A percentile compares a stretch with the other conserved stretches of the same genome.
These are phyloP conservation scores for Graphilbum sp. DNA, from an alignment of 2,329 filamentous ascomycete genomes.

Conservation along the genomic window DNA sequence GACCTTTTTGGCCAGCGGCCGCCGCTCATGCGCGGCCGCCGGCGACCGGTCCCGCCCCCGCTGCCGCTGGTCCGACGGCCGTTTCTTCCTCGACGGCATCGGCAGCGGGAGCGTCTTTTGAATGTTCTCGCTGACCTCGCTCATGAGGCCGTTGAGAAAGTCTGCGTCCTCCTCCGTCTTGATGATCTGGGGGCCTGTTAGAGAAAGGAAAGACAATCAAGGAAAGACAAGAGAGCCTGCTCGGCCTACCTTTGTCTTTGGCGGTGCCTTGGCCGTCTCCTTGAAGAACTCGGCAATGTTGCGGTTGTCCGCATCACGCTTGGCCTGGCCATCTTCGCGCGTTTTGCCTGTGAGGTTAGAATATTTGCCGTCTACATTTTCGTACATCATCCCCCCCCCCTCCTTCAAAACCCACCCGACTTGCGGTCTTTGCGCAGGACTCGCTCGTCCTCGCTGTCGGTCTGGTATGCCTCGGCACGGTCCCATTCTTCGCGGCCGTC, in stretches of 20 bases:
- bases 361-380: no score
- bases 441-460: slow-evolving; percentile 58
- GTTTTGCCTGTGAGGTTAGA: slow-evolving; percentile 47
- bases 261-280: slow-evolving; percentile 45
- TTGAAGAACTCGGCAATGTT: slow-evolving; percentile 93
- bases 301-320: slow-evolving; percentile 73
- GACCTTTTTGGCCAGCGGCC: slow-evolving; percentile 36
- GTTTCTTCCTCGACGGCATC: slow-evolving; percentile 38
- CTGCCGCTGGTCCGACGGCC: slow-evolving; percentile 62
- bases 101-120: slow-evolving; percentile 31
- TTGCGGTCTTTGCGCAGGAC: slow-evolving; percentile 30
- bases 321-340: slow-evolving; percentile 71
- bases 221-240: no score
- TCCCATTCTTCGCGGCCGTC: slow-evolving; percentile 94
- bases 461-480: slow-evolving; percentile 48
- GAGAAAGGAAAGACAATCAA: no score
- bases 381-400: no score
- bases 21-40: slow-evolving; percentile 37
- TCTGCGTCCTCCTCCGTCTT: slow-evolving; percentile 78
- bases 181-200: slow-evolving; percentile 39
- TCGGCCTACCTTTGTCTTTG: slow-evolving; percentile 68
- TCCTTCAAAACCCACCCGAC: slow-evolving; percentile 32
- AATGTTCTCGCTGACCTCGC: slow-evolving; percentile 70
- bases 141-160: slow-evolving; percentile 72
- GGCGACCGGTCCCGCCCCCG: slow-evolving; percentile 61